Evolutionary conservation across 1,139 yeast genomes (phyloP), one percentile per base, ranked within the genome.

Genomic region (Kodamaea anthophila): DNA sequence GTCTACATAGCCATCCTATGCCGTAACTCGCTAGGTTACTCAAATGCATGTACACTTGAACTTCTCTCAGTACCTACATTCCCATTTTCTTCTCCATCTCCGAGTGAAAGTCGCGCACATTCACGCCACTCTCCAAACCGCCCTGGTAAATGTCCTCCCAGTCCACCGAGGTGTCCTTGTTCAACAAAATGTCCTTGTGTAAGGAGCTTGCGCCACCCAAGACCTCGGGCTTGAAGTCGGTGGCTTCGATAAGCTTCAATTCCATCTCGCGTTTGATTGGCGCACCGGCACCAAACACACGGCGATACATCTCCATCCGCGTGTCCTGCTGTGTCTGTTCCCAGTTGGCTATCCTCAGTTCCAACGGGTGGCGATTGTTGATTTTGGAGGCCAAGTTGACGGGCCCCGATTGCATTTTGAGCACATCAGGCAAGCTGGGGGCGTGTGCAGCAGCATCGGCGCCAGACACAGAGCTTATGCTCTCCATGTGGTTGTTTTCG

Each of bases 191-290:
- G 48, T 88, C 96, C 36, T 65, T 70, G 50, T 85, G 94, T 44
- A 85, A 41, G 30, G 66, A 61, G 30, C 62, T 66, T 8, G 70
- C 49, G 12, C 77, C 79, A 3, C 84, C 76, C 31, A 75, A 60
- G 10, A 69, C 57, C 30, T 65, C 54, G n/a, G 94, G 94, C 41
- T 68, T 74, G 53, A 76, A 76, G 34, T 81, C 86, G n/a, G 85
- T 74, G 29, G 70, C 65, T 27, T 75, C 75, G n/a, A 88, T 81
- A 21, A 86, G 71, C 34, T 73, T 67, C 48, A 85, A 60, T 44
- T 93, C 97, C 84, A 91, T 84, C 16, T 83, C 76, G 51, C 96
- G 74, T 54, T 86, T 80, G 44, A 91, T 77, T 5, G 97, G 95
- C 49, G 85, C 97, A 9, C 94, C 96, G 27, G 94, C 81, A 16